Evolutionary conservation across 129 eudicot species (phyloP).

Genomic region (Arctium minus): DNA sequence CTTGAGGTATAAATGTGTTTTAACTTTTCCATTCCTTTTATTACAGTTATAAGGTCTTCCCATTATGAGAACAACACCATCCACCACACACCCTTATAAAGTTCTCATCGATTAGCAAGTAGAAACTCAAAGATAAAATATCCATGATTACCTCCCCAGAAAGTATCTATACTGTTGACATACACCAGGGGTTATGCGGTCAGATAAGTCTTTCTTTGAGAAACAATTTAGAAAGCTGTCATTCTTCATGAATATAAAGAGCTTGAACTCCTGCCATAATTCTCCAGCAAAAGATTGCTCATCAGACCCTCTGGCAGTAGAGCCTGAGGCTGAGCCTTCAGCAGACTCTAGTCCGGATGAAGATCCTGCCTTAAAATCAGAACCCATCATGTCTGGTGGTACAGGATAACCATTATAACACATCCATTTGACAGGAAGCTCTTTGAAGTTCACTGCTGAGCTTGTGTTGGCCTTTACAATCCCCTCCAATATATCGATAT

Average conservation of each 20-base stretch:
- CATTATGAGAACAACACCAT: not conserved
- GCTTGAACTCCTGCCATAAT: slow-evolving; percentile 72
- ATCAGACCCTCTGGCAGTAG: slow-evolving; percentile 30
- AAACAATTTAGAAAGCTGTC: slow-evolving; percentile 45
- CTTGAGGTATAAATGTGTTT: too few relatives aligned
- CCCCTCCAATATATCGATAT: slow-evolving; percentile 84
- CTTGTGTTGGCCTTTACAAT: slow-evolving; percentile 42
- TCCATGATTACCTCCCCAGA: slow-evolving; percentile 67
- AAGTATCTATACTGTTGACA: slow-evolving; percentile 58
- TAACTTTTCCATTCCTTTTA: too few relatives aligned
- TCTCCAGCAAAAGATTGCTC: slow-evolving; percentile 65
- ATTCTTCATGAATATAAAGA: slow-evolving; percentile 44
- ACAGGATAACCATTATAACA: slow-evolving; percentile 81
- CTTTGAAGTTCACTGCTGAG: slow-evolving; percentile 49
- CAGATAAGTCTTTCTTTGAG: slow-evolving; percentile 53
- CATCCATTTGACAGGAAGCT: slow-evolving; percentile 96
- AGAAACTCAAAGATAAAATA: not conserved
- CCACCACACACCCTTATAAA: not conserved
- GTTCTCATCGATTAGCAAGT: not conserved
- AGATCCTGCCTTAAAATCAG: slow-evolving; percentile 33
- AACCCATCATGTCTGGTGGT: slow-evolving; percentile 72
- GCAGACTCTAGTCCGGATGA: slow-evolving; percentile 32
- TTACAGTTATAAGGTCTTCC: too few relatives aligned
- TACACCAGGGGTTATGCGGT: slow-evolving; percentile 53
- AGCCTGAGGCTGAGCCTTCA: slow-evolving; percentile 30